phyloP scores from a whole-genome alignment of 139 green algal species.

The Picochlorum sp. region DNA sequence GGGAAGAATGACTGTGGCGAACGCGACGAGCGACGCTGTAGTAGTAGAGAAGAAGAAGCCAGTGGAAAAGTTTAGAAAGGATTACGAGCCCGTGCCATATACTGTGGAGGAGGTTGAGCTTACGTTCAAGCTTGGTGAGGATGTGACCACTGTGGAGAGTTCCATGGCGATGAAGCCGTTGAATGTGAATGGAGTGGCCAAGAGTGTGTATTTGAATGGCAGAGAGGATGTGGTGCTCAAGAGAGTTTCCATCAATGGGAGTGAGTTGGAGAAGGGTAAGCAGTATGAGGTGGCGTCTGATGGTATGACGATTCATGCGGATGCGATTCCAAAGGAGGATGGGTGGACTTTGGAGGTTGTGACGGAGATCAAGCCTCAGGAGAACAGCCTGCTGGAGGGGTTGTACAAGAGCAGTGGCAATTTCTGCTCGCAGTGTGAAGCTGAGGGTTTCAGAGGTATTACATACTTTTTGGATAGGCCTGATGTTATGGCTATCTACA shows the following conservation, averaged over 20 bases:
- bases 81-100: slow-evolving; percentile 73
- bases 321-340: slow-evolving; percentile 11
- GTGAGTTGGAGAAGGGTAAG: background rate
- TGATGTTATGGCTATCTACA: slow-evolving; percentile 75
- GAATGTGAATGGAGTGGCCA: slow-evolving; percentile 1
- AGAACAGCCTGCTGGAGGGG: slow-evolving; percentile 92
- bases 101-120: slow-evolving; percentile 59
- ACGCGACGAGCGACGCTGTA: background rate
- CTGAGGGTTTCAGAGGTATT: slow-evolving; percentile 95
- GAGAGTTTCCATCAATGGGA: slow-evolving; percentile 26
- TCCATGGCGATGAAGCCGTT: slow-evolving; percentile 23
- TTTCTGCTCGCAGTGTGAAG: slow-evolving; percentile 97
- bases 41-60: background rate
- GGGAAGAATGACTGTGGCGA: background rate
- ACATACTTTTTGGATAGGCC: slow-evolving; percentile 94
- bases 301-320: slow-evolving; percentile 22
- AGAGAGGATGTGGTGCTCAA: slow-evolving; percentile 24
- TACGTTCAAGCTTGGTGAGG: slow-evolving; percentile 70
- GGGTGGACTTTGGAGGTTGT: slow-evolving; percentile 51
- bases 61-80: slow-evolving; percentile 36
- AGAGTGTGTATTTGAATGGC: slow-evolving; percentile 39
- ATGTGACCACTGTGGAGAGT: slow-evolving; percentile 55
- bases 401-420: slow-evolving; percentile 93
- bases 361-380: slow-evolving; percentile 69
- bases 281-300: slow-evolving; percentile 37